Conservation (phyloP, 1,284 basidiomycete genomes). For the Butyriboletus regius region DNA sequence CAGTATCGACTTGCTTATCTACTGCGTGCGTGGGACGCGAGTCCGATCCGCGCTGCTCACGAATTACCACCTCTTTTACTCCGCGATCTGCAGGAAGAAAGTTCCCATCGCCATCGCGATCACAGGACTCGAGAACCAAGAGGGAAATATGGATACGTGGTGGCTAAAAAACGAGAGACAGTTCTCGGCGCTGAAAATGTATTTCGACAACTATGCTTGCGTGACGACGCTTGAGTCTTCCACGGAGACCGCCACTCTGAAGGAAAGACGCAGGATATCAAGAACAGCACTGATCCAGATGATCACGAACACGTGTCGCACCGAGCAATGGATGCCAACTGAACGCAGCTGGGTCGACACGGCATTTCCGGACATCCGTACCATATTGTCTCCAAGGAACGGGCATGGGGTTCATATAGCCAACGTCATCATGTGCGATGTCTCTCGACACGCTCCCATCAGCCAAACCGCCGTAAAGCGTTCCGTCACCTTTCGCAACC, state of each 20-base stretch:
- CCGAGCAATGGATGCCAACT: conserved; percentile 18
- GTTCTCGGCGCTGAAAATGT: conserved; percentile 20
- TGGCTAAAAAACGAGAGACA: conserved; percentile 23
- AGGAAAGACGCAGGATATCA: conserved; percentile 20
- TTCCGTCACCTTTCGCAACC: conserved; percentile 15
- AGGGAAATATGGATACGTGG: conserved; percentile 22
- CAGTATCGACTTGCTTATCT: conserved; percentile 23
- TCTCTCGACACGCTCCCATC: conserved; percentile 5
- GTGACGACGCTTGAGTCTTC: conserved; percentile 23
- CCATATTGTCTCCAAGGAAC: conserved; percentile 17
- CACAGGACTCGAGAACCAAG: conserved; percentile 31
- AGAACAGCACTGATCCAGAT: conserved; percentile 11
- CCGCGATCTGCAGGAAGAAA: conserved; percentile 27
- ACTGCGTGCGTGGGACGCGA: conserved; percentile 26
- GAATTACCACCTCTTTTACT: conserved; percentile 29
- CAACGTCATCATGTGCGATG: conserved; percentile 24
- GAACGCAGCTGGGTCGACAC: conserved; percentile 18
- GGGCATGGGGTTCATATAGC: neutral
- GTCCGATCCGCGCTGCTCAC: conserved; percentile 19
- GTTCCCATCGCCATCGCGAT: conserved; percentile 27
- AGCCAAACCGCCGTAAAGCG: conserved; percentile 1
- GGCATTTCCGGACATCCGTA: conserved; percentile 16
- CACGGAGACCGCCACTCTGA: conserved; percentile 10
- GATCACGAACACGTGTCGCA: conserved; percentile 17
- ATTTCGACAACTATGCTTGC: conserved; percentile 24